These are phyloP conservation scores for Craspedostauros australis DNA, from an alignment of 108 stramenopile genomes.

Conservation along the genomic window DNA sequence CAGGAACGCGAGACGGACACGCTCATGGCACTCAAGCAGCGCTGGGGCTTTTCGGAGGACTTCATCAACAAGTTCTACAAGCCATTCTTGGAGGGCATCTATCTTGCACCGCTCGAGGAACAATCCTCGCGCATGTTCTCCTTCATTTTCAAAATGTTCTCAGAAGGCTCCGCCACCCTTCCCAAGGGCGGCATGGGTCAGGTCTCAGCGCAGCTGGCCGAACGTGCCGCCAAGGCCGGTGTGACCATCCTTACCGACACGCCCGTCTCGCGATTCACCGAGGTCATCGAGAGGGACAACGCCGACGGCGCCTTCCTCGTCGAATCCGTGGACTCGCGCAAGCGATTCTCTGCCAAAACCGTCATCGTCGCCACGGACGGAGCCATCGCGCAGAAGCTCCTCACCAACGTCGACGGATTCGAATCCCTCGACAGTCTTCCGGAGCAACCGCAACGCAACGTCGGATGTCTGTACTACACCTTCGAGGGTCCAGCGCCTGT, in stretches of 20 bases:
- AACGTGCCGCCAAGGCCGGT: constrained; percentile 39
- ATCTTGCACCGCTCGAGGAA: constrained; percentile 55
- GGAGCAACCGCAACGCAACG: constrained; percentile 57
- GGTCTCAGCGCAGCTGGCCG: constrained; percentile 56
- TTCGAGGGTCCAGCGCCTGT: constrained; percentile 62
- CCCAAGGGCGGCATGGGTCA: constrained; percentile 71
- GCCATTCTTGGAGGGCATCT: constrained; percentile 85
- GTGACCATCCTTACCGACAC: constrained; percentile 29
- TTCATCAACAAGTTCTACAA: constrained; percentile 68
- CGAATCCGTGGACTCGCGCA: neutral
- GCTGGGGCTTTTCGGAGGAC: constrained; percentile 66
- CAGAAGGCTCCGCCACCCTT: constrained; percentile 61
- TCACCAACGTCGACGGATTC: constrained; percentile 44
- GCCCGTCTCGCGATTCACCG: constrained; percentile 17
- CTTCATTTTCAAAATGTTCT: constrained; percentile 85
- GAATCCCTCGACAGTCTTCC: constrained; percentile 20
- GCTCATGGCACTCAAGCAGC: constrained; percentile 38
- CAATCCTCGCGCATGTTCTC: constrained; percentile 84
- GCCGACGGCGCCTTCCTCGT: constrained; percentile 7
- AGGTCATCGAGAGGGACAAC: constrained; percentile 9
- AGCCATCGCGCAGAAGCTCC: constrained; percentile 35
- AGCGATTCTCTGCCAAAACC: constrained; percentile 24
- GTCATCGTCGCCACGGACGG: constrained; percentile 83
- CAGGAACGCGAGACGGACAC: constrained; percentile 66
- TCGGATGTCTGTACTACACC: constrained; percentile 76